Evolutionary conservation across 257 asterid genomes (phyloP), one percentile per base, ranked within the genome.

Genomic region (Salvia splendens): DNA sequence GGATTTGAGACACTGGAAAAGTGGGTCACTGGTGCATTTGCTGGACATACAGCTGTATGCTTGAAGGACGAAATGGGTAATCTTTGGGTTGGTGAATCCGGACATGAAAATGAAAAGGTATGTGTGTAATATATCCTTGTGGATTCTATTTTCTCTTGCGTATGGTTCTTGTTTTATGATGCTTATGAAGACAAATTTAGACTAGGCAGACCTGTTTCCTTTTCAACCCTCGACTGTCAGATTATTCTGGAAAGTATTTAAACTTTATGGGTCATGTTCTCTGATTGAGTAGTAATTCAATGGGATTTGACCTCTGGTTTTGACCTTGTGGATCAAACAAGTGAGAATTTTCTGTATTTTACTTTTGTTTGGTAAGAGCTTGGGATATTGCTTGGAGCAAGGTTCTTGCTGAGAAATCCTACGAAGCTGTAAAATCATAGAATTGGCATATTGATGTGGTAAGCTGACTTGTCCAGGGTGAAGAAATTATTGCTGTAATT

Each of bases 1-100:
- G 99, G 99, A 70, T 94, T 94, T 78, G 99, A 94, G 86, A 94
- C 99, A 5, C 92, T 94, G 72, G 99, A 94, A 82, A 94, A 94
- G 86, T 94, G 99, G 99, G 99, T 94, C 60, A 94, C 97, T 7
- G 99, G 99, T 71, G 96, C 99, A 52, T 94, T 94, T 84, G 99
- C 99, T 45, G 99, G 99, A 61, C 99, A 94, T 68, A 91, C 99
- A 10, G 85, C 99, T 7, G 99, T 94, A 57, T 94, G 97, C 85
- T 76, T 94, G 84, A 94, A 94, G 80, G 99, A 94, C 14, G 96
- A 88, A 48, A 61, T 32, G 59, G 99, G 96, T 20, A 84, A 83
- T 52, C 96, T 94, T 57, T 94, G 95, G 95, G 96, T 94, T 81
- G 99, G 96, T 60, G 99, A 94, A 82, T 91, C 97, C 51, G 99